These are phyloP conservation scores for Phanerochaete sordida DNA, from an alignment of 768 basidiomycete species.

Conservation along the genomic window DNA sequence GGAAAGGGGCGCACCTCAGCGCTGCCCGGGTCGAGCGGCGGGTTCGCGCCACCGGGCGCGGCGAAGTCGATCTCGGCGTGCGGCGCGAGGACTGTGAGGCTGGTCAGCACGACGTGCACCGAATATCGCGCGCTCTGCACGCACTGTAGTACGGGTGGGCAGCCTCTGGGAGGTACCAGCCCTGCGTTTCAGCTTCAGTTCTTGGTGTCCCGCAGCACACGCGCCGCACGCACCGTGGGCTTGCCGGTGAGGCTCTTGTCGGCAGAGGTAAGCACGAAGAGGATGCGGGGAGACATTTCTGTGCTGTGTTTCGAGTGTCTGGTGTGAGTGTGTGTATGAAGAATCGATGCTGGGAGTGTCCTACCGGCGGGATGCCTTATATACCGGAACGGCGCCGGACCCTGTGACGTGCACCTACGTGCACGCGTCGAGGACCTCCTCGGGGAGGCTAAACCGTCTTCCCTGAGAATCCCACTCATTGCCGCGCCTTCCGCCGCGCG, in stretches of 20 bases:
- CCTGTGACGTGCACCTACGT: too few relatives aligned
- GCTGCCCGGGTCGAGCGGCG: slow-evolving; percentile 61
- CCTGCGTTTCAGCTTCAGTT: slow-evolving; percentile 35
- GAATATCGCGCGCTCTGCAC: not conserved
- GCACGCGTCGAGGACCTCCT: too few relatives aligned
- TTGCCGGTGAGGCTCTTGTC: slow-evolving; percentile 49
- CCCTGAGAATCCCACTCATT: too few relatives aligned
- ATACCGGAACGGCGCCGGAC: too few relatives aligned
- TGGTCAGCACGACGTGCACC: not conserved
- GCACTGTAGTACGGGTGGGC: slow-evolving; percentile 31
- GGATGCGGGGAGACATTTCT: slow-evolving; percentile 35
- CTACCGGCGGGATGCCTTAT: too few relatives aligned
- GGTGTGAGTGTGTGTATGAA: too few relatives aligned
- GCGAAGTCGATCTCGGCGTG: slow-evolving; percentile 42
- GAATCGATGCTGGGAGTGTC: too few relatives aligned
- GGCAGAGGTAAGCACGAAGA: slow-evolving; percentile 75
- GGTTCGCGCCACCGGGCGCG: slow-evolving; percentile 51
- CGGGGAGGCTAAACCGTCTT: too few relatives aligned
- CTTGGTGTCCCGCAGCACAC: not conserved
- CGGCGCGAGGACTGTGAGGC: slow-evolving; percentile 25
- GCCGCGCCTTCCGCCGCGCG: too few relatives aligned
- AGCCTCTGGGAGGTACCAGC: slow-evolving; percentile 73
- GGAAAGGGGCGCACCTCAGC: slow-evolving; percentile 37
- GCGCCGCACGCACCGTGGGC: slow-evolving; percentile 40
- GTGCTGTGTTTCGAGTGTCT: too few relatives aligned